These are phyloP conservation scores for Plasmopara muralis DNA, from an alignment of 352 stramenopile species.

Conservation along the genomic window DNA sequence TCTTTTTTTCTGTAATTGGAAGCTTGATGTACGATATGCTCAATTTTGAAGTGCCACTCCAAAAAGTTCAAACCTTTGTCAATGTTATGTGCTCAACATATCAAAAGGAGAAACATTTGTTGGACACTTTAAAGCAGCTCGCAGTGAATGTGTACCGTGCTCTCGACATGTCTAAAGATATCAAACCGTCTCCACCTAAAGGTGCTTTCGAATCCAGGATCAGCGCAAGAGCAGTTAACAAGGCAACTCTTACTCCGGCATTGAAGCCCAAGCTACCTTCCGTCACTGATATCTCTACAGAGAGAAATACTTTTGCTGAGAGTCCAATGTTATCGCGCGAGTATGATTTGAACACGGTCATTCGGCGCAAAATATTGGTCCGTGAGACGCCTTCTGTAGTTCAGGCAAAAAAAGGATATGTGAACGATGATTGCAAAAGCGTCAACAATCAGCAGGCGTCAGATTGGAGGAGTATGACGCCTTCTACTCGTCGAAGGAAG, in stretches of 20 bases:
- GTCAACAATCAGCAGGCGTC: conserved; percentile 11
- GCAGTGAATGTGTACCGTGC: conserved; percentile 77
- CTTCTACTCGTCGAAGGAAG: conserved; percentile 17
- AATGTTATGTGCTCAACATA: conserved; percentile 80
- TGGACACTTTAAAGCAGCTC: conserved; percentile 68
- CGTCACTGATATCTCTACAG: neutral
- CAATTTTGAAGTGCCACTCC: conserved; percentile 63
- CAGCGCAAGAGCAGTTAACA: conserved; percentile 7
- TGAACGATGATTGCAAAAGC: neutral
- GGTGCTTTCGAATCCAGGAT: conserved; percentile 16
- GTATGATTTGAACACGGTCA: conserved; percentile 76
- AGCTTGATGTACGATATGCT: conserved; percentile 85
- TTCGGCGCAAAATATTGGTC: conserved; percentile 70
- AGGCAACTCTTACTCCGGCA: neutral
- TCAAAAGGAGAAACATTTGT: conserved; percentile 59
- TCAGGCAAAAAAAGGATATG: conserved; percentile 2
- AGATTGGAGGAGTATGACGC: conserved; percentile 24
- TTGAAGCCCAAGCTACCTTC: conserved; percentile 5
- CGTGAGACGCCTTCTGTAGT: conserved; percentile 25
- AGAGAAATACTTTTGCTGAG: conserved; percentile 21
- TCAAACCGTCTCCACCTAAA: conserved; percentile 30
- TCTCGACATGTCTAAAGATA: conserved; percentile 73
- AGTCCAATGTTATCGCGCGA: conserved; percentile 39
- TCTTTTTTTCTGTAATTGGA: conserved; percentile 79
- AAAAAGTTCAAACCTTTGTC: conserved; percentile 74